Evolutionary conservation across 257 asterid species (phyloP).

Genomic region (Capsicum chinense): DNA sequence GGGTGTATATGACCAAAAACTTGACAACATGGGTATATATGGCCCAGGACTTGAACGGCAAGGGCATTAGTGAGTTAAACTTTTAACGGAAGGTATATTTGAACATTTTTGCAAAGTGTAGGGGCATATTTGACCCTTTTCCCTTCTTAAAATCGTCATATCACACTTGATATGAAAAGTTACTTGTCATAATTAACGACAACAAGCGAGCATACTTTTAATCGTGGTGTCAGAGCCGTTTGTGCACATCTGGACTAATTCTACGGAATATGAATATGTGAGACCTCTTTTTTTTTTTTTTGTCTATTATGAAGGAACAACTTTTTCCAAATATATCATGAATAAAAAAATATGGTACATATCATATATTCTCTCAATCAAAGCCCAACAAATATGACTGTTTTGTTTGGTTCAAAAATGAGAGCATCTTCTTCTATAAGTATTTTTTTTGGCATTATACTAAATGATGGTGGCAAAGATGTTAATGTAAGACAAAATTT

Average conservation of each 20-base stretch:
- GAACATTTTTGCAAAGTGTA: too few relatives aligned
- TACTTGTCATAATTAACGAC: neutral
- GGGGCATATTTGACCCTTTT: too few relatives aligned
- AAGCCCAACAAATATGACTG: neutral
- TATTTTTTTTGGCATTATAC: neutral
- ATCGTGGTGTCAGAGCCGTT: too few relatives aligned
- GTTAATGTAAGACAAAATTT: constrained; percentile 12
- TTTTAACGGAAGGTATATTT: too few relatives aligned
- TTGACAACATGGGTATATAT: too few relatives aligned
- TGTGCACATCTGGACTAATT: neutral
- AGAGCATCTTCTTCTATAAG: constrained; percentile 18
- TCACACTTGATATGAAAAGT: neutral
- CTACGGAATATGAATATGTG: neutral
- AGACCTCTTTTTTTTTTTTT: neutral
- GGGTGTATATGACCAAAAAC: too few relatives aligned
- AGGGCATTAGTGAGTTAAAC: too few relatives aligned
- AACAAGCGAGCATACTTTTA: too few relatives aligned
- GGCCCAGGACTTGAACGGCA: too few relatives aligned
- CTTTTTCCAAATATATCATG: neutral
- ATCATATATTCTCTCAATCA: neutral
- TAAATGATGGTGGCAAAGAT: neutral
- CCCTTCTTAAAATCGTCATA: neutral
- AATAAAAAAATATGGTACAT: neutral
- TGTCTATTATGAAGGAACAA: neutral
- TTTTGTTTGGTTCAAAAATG: neutral